Percentiles rank a stretch among this genome's conserved stretches.
Conservation (phyloP, 2,329 filamentous ascomycete genomes). For the Beauveria sp. region DNA sequence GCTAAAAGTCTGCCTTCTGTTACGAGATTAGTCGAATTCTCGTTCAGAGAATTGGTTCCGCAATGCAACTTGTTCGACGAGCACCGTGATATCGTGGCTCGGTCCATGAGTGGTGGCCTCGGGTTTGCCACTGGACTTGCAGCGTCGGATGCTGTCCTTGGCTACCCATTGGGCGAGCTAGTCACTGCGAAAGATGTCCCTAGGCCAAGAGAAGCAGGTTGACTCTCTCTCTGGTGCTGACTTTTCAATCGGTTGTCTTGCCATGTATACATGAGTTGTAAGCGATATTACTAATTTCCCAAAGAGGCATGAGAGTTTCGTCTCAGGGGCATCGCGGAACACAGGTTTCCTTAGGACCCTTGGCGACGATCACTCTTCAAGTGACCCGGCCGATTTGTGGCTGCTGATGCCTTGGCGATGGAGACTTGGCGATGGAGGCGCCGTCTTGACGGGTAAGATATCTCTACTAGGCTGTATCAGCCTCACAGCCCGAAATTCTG, state of each 20-base stretch:
- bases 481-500: background rate
- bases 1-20: background rate
- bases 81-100: background rate
- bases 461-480: background rate
- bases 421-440: background rate
- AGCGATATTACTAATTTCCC: background rate
- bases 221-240: background rate
- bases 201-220: constrained; percentile 8
- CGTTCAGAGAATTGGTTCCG: background rate
- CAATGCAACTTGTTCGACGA: background rate
- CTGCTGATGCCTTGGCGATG: constrained; percentile 2
- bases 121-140: background rate
- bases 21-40: background rate
- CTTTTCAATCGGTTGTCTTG: background rate
- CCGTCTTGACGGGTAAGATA: background rate
- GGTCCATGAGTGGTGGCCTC: background rate
- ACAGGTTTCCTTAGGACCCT: background rate
- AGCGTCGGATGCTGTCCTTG: background rate
- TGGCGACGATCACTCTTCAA: background rate
- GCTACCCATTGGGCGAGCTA: background rate
- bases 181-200: background rate
- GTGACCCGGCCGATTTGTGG: background rate
- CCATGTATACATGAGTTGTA: background rate
- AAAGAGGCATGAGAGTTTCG: background rate
- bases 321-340: background rate